Evolutionary conservation across 768 basidiomycete genomes (phyloP), one percentile per base, ranked within the genome.

Genomic region (Lactifluus subvellereus): DNA sequence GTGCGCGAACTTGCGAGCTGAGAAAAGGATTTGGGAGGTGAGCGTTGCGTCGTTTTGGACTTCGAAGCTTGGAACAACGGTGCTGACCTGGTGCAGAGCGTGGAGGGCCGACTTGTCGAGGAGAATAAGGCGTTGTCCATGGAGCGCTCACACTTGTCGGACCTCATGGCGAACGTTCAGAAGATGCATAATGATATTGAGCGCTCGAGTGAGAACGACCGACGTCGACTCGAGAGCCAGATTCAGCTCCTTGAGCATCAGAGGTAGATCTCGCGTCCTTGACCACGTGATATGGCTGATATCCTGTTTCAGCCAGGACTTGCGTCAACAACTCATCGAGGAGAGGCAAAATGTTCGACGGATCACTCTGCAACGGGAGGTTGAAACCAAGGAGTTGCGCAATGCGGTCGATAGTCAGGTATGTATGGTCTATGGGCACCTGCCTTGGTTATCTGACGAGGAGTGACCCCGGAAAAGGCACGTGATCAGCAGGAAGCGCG

Each of bases 1-100:
- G 69, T 83, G 80, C 66, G 89, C 91, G 2, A 95, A 91, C 72
- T 81, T 97, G 18, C 85, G 89, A 48, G 94, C 94, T 0, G 96
- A 98, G 80, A 95, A 93, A 78, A 88, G 85, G 70, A 90, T 95
- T 40, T 93, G 89, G 88, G 91, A 92, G 86, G 93, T 91, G 57
- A 37, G 81, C 11, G 1, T 33, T 70, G 1, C 38, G 33, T 38
- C 40, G 4, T 4, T 10, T 61, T n/a, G 1, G 32, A 57, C 7
- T 54, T 43, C 5, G 52, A 18, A 8, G 11, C 3, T 40, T 2
- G 10, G 13, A n/a, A 9, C 27, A 27, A 7, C 0, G 1, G 11
- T 22, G 50, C 47, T 60, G 56, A 60, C 40, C 32, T 37, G 20
- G 18, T 30, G 8, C 65, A 94, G 93, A 84, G 83, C 65, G 82